These are phyloP conservation scores for Purshia tridentata DNA, from an alignment of 306 rosid species.

Conservation along the genomic window DNA sequence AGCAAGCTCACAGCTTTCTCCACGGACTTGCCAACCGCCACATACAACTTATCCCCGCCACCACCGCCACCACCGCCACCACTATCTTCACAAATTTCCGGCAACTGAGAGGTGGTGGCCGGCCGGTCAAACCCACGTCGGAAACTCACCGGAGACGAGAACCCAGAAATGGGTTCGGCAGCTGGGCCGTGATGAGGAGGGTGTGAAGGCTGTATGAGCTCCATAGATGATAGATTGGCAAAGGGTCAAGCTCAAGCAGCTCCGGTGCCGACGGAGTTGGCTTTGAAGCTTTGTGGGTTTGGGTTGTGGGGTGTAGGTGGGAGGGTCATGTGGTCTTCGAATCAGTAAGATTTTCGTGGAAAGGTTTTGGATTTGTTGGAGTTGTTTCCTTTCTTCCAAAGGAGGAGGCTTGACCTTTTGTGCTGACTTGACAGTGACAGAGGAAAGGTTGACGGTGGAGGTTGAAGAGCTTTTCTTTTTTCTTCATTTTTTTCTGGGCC, in stretches of 20 bases:
- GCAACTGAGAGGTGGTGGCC: constrained; percentile 25
- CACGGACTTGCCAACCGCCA: constrained; percentile 69
- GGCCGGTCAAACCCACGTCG: constrained; percentile 26
- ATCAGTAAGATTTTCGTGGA: constrained; percentile 19
- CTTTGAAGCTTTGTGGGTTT: neutral
- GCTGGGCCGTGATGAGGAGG: constrained; percentile 31
- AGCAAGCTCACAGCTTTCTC: constrained; percentile 57
- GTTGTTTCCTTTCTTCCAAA: constrained; percentile 4
- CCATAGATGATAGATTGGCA: constrained; percentile 32
- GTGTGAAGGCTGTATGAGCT: constrained; percentile 51
- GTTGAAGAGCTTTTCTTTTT: neutral
- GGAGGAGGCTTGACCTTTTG: constrained; percentile 36
- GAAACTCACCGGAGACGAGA: constrained; percentile 32
- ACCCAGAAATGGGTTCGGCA: constrained; percentile 32
- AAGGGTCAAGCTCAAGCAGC: neutral
- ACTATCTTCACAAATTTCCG: constrained; percentile 32
- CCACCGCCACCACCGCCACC: neutral
- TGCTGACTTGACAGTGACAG: constrained; percentile 31
- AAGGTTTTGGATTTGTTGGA: constrained; percentile 5
- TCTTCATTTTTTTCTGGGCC: neutral
- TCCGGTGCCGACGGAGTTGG: constrained; percentile 5
- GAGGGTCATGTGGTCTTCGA: neutral
- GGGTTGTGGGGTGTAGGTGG: neutral
- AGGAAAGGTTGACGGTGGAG: constrained; percentile 2
- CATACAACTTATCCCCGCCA: constrained; percentile 38